These are phyloP conservation scores for Cercospora brassicicola DNA, from an alignment of 2,329 filamentous ascomycete species.

Conservation along the genomic window DNA sequence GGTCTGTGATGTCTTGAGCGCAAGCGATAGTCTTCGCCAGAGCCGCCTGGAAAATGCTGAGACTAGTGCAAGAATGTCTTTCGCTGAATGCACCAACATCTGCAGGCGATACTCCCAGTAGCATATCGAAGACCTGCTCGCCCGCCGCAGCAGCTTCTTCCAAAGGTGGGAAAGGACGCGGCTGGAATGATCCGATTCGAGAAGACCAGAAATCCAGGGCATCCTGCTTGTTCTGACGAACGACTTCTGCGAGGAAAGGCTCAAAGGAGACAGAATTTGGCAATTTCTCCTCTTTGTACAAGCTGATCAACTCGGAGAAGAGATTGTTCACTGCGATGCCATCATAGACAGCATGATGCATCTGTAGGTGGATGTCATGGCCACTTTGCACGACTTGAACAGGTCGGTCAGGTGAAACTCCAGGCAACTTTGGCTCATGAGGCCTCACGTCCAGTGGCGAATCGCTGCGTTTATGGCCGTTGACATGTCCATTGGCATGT, in stretches of 20 bases:
- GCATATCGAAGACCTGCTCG: conserved; percentile 13
- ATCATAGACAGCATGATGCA: conserved; percentile 86
- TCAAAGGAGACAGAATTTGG: conserved; percentile 57
- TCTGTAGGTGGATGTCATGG: conserved; percentile 49
- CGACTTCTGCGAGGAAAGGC: conserved; percentile 62
- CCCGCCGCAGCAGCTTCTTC: not conserved
- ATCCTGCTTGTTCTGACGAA: conserved; percentile 49
- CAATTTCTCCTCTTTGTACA: conserved; percentile 54
- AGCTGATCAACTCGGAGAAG: conserved; percentile 66
- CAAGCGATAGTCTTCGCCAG: conserved; percentile 68
- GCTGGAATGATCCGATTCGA: conserved; percentile 56
- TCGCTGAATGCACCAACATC: conserved; percentile 54
- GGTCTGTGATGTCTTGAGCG: conserved; percentile 58
- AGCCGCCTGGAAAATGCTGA: conserved; percentile 68
- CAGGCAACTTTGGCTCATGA: conserved; percentile 3
- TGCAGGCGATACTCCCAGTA: conserved; percentile 11
- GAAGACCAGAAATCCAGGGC: conserved; percentile 66
- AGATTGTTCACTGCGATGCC: conserved; percentile 72
- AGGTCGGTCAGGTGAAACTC: conserved; percentile 14
- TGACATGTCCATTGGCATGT: conserved; percentile 1
- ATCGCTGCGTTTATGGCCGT: not conserved
- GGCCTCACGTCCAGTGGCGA: not conserved
- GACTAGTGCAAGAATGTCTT: conserved; percentile 56
- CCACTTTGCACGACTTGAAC: conserved; percentile 18
- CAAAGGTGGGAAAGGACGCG: conserved; percentile 43